A percentile compares a stretch with the other conserved stretches of the same genome.
Evolutionary conservation across 2,329 filamentous ascomycete species (phyloP).

Genomic region (Meredithiella fracta): DNA sequence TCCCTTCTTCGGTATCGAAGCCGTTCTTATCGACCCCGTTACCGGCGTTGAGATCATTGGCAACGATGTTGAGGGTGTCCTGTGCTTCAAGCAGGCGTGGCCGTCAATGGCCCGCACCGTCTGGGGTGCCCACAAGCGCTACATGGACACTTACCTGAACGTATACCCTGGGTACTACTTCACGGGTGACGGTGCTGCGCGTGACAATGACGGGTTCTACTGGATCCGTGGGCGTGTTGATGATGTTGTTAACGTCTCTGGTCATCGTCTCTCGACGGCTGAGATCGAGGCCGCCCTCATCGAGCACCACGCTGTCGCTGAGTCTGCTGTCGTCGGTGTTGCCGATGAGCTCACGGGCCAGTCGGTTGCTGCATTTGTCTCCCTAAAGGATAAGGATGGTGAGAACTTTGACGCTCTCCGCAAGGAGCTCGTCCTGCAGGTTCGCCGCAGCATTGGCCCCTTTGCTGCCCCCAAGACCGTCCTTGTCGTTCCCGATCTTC

Average conservation of each 20-base stretch:
- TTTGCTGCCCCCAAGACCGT: constrained; percentile 94
- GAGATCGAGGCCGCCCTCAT: constrained; percentile 96
- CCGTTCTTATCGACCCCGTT: constrained; percentile 91
- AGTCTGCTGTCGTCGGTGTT: constrained; percentile 89
- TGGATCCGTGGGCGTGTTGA: constrained; percentile 98
- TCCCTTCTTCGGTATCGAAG: constrained; percentile 96
- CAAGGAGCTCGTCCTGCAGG: constrained; percentile 88
- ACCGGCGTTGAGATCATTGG: constrained; percentile 84
- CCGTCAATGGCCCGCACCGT: constrained; percentile 97
- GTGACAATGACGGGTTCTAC: constrained; percentile 97
- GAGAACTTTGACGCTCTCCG: constrained; percentile 54
- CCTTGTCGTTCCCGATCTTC: constrained; percentile 78
- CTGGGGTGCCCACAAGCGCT: constrained; percentile 93
- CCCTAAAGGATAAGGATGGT: constrained; percentile 78
- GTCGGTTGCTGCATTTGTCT: constrained; percentile 91
- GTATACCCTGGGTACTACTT: constrained; percentile 98
- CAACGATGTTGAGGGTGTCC: constrained; percentile 91
- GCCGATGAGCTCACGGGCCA: constrained; percentile 89
- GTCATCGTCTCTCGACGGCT: constrained; percentile 87
- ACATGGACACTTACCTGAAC: constrained; percentile 96
- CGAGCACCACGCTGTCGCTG: constrained; percentile 76
- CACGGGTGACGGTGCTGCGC: constrained; percentile 83
- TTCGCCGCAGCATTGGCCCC: constrained; percentile 91
- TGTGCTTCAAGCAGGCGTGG: constrained; percentile 96
- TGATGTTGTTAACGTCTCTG: constrained; percentile 95